Conservation (phyloP, 2,329 filamentous ascomycete species). For the Penicillium frequentans region DNA sequence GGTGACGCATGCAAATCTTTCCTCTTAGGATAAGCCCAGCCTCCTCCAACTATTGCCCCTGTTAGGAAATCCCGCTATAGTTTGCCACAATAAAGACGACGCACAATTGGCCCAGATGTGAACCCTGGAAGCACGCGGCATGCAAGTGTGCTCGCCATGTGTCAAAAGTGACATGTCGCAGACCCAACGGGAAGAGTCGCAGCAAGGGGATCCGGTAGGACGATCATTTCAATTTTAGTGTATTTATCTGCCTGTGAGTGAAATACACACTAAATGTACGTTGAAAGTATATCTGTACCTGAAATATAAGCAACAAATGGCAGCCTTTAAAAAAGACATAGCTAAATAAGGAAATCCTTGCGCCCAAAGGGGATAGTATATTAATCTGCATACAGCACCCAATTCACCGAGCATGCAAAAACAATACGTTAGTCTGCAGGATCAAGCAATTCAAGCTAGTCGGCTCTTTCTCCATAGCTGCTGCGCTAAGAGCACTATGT, state of each 20-base stretch:
- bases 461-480: not conserved
- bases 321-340: too few relatives aligned
- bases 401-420: not conserved
- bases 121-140: slow-evolving; percentile 5
- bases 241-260: not conserved
- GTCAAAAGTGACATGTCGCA: slow-evolving; percentile 21
- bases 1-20: not conserved
- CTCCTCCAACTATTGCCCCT: not conserved
- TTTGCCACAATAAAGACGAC: not conserved
- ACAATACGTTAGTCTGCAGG: not conserved
- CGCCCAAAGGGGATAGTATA: not conserved
- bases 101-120: not conserved
- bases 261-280: not conserved
- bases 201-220: not conserved
- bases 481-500: not conserved
- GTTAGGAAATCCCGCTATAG: not conserved
- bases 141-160: slow-evolving; percentile 22
- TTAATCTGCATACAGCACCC: not conserved
- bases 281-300: not conserved
- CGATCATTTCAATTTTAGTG: not conserved
- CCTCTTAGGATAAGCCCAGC: not conserved
- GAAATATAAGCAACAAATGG: too few relatives aligned
- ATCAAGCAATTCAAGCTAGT: not conserved
- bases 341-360: not conserved
- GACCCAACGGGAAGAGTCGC: not conserved